These are phyloP conservation scores for Erythrophleum fordii DNA, from an alignment of 306 rosid species.

Conservation along the genomic window DNA sequence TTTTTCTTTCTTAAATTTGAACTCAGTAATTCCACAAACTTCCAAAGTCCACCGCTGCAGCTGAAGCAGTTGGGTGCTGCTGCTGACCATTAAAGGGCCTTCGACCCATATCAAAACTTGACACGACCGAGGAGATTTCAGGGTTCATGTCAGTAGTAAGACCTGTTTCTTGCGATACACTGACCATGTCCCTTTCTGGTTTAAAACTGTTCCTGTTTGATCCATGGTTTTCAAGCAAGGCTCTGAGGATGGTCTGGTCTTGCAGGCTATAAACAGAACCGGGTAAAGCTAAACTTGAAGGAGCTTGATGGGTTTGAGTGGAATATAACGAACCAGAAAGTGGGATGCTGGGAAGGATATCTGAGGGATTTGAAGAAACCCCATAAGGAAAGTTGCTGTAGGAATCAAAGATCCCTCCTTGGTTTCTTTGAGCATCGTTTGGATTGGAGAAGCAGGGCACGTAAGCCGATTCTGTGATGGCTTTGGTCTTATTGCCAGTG, in stretches of 20 bases:
- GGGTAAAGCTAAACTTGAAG: constrained; percentile 42
- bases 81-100: constrained; percentile 57
- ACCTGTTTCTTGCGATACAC: constrained; percentile 67
- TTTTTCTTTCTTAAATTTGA: neutral
- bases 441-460: constrained; percentile 99
- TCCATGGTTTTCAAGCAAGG: constrained; percentile 60
- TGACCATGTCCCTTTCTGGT: constrained; percentile 60
- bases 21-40: constrained; percentile 65
- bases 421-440: constrained; percentile 66
- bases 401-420: constrained; percentile 51
- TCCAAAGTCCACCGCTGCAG: constrained; percentile 49
- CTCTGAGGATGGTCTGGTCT: constrained; percentile 62
- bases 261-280: constrained; percentile 48
- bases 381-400: constrained; percentile 49
- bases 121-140: constrained; percentile 68
- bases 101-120: constrained; percentile 59
- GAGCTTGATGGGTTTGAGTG: constrained; percentile 38
- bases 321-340: constrained; percentile 45
- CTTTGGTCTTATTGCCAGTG: constrained; percentile 42
- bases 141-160: constrained; percentile 59
- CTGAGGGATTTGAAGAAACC: constrained; percentile 45
- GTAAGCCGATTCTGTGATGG: constrained; percentile 56
- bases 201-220: constrained; percentile 59
- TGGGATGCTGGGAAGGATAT: constrained; percentile 49
- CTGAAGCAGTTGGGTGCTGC: constrained; percentile 44